Base-by-base conservation (phyloP, 305 asterid species). In the Striga hermonthica region DNA sequence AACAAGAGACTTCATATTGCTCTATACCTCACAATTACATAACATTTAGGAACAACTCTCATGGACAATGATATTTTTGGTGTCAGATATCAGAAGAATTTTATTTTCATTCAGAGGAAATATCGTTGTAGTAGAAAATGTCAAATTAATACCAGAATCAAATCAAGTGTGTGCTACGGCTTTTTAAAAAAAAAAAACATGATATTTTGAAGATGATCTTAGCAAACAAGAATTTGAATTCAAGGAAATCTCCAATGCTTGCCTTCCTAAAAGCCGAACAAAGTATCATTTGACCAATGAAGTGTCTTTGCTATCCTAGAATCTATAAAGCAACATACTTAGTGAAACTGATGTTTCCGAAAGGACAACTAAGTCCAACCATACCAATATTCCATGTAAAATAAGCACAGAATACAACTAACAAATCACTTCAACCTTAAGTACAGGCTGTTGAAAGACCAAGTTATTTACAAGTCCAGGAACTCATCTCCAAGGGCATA, bases 171-270 rank as follows among this genome's bases (percentile, higher is more conserved):
- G 31, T 22, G 31, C 31, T 22, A 22, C 1, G 31, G 31, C 44
- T 39, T n/a, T n/a, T n/a, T 8, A 8, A 39, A 39, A 8, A 8
- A 39, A 39, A 5, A 39, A 5, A 39, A 8, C 1, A 22, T 22
- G 44, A 39, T 39, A 39, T 8, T 39, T 39, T 39, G 44, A 8
- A 39, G 44, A 39, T 39, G 9, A 8, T 39, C 44, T 39, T 39
- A 39, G 44, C 44, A 4, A 64, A 64, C 68, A 47, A 12, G 49
- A 12, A 64, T 47, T 47, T 14, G 11, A 64, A 64, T 49, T 43
- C 44, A 1, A 39, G 8, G 9, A 39, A 39, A 5, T 4, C 9
- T 39, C 9, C 44, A 39, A 39, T 39, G 44, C 44, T 3, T 39
- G 6, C 8, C 44, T 0, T 39, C 44, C 9, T 22, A 22, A 22